Conservation (phyloP, 768 basidiomycete genomes). For the Clitopilus passeckerianus region DNA sequence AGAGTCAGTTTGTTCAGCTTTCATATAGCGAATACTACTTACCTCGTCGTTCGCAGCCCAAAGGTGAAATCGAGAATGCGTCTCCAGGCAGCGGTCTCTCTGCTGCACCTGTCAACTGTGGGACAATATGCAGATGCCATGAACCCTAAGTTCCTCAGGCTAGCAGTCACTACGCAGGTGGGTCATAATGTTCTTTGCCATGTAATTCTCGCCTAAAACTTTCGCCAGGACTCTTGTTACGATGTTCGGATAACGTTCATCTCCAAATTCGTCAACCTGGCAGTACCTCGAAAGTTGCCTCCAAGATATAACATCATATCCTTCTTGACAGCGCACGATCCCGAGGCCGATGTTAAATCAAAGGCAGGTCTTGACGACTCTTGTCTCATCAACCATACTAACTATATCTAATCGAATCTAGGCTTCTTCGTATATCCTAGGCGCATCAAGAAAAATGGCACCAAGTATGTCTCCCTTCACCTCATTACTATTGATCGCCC, state of each 20-base stretch:
- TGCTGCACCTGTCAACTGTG: slow-evolving; percentile 72
- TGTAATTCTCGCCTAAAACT: neutral
- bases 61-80: slow-evolving; percentile 74
- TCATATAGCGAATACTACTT: neutral
- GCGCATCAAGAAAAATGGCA: slow-evolving; percentile 39
- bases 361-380: slow-evolving; percentile 40
- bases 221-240: slow-evolving; percentile 75
- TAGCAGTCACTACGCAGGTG: slow-evolving; percentile 79
- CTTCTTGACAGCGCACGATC: slow-evolving; percentile 88
- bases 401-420: slow-evolving; percentile 17
- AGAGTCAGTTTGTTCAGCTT: slow-evolving; percentile 28
- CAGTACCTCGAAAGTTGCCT: slow-evolving; percentile 62
- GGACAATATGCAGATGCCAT: slow-evolving; percentile 54
- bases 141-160: slow-evolving; percentile 52
- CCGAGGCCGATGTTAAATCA: slow-evolving; percentile 72
- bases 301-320: slow-evolving; percentile 78
- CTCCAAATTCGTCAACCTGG: slow-evolving; percentile 60
- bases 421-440: slow-evolving; percentile 52
- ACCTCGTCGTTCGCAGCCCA: slow-evolving; percentile 30
- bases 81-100: slow-evolving; percentile 73
- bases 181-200: slow-evolving; percentile 10
- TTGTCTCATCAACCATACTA: slow-evolving; percentile 1
- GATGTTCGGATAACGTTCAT: slow-evolving; percentile 80
- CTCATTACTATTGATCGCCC: neutral
- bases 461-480: slow-evolving; percentile 30